Conservation (phyloP, 2,329 filamentous ascomycete genomes). For the Fusarium guadeloupense region DNA sequence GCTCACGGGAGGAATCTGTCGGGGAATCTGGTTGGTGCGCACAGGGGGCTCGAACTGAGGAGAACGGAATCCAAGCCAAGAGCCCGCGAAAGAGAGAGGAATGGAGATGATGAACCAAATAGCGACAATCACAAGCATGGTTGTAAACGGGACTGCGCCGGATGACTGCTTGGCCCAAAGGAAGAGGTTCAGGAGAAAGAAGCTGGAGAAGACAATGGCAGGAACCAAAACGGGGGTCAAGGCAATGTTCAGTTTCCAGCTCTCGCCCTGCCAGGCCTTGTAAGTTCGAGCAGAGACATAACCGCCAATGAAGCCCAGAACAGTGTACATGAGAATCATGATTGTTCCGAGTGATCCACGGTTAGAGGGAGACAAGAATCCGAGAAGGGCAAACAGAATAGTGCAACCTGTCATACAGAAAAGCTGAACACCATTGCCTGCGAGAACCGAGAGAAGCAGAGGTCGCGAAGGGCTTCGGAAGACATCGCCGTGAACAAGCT, state of each 20-base stretch:
- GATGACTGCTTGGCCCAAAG: conserved; percentile 93
- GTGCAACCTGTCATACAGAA: conserved; percentile 98
- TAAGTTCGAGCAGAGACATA: conserved; percentile 92
- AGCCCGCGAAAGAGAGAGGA: conserved; percentile 87
- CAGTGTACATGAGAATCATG: conserved; percentile 90
- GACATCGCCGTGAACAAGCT: conserved; percentile 95
- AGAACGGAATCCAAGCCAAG: conserved; percentile 91
- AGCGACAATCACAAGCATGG: conserved; percentile 90
- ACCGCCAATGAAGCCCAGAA: conserved; percentile 91
- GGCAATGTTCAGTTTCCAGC: conserved; percentile 93
- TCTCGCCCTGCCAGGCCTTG: conserved; percentile 90
- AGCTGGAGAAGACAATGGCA: conserved; percentile 82
- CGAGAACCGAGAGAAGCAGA: conserved; percentile 83
- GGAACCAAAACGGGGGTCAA: conserved; percentile 89
- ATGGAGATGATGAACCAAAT: conserved; percentile 99
- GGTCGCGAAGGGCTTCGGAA: conserved; percentile 89
- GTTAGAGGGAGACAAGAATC: conserved; percentile 95
- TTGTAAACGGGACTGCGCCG: conserved; percentile 93
- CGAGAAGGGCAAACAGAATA: conserved; percentile 90
- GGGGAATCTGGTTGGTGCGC: conserved; percentile 96
- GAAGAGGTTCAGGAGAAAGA: conserved; percentile 96
- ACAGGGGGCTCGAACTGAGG: conserved; percentile 79
- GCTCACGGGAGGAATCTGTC: conserved; percentile 87
- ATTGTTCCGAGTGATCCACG: conserved; percentile 93
- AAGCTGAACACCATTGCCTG: conserved; percentile 93